Percentiles rank a stretch among this genome's conserved stretches.
These are phyloP conservation scores for Roridomyces roridus DNA, from an alignment of 768 basidiomycete genomes.

Conservation along the genomic window DNA sequence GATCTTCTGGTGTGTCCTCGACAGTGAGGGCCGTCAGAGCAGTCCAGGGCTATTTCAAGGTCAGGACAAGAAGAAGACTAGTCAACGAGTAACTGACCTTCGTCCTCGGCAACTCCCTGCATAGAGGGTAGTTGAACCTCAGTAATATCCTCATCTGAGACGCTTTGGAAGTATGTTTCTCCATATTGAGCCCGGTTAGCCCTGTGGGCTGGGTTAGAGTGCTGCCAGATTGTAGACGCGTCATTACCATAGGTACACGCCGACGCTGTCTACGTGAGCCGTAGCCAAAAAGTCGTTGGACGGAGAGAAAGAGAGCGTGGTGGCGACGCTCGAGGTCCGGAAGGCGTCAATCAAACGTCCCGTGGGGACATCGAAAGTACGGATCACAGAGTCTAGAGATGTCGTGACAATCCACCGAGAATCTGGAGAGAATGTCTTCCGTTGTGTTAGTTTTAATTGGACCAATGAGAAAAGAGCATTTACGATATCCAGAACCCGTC, in stretches of 20 bases:
- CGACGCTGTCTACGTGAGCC: conserved; percentile 92
- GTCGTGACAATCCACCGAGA: conserved; percentile 92
- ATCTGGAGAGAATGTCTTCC: conserved; percentile 91
- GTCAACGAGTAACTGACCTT: conserved; percentile 54
- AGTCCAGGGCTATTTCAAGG: conserved; percentile 64
- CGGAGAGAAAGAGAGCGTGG: conserved; percentile 91
- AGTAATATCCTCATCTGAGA: conserved; percentile 76
- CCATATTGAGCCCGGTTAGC: conserved; percentile 95
- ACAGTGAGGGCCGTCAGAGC: conserved; percentile 67
- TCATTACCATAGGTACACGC: conserved; percentile 89
- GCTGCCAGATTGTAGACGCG: not conserved
- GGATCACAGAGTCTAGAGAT: conserved; percentile 89
- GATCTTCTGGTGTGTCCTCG: conserved; percentile 66
- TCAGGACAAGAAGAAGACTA: not conserved
- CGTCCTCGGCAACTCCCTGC: conserved; percentile 82
- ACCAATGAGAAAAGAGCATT: conserved; percentile 31
- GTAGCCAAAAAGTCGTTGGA: conserved; percentile 96
- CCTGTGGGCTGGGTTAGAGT: conserved; percentile 48
- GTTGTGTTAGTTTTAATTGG: conserved; percentile 6
- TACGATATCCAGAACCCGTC: conserved; percentile 89
- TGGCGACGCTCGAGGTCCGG: conserved; percentile 84
- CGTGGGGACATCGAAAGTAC: conserved; percentile 96
- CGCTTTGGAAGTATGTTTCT: conserved; percentile 80
- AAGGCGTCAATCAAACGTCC: conserved; percentile 93
- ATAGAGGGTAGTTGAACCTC: conserved; percentile 82